Percentiles rank a stretch among this genome's conserved stretches.
Conservation (phyloP, 192 early-diverging fungal species). For the Coemansia sp. region DNA sequence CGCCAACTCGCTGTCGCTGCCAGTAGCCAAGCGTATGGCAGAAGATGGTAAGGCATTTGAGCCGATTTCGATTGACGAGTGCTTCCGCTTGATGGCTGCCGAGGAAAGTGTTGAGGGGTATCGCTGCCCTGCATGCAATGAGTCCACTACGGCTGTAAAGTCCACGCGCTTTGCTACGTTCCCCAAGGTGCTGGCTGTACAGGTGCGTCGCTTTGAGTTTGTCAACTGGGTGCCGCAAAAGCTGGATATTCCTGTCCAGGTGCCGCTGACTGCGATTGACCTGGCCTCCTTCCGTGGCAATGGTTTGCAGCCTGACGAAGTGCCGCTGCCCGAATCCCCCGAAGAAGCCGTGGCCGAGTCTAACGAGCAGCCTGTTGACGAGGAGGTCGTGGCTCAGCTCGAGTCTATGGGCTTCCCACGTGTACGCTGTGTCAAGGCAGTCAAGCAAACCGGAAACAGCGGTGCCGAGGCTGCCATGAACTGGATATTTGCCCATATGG, state of each 20-base stretch:
- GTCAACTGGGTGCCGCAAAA: slow-evolving; percentile 80
- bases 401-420: slow-evolving; percentile 92
- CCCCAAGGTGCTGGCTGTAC: slow-evolving; percentile 69
- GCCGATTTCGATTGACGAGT: slow-evolving; percentile 61
- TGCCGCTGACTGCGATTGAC: slow-evolving; percentile 56
- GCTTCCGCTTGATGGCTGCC: slow-evolving; percentile 60
- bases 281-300: slow-evolving; percentile 69
- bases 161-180: slow-evolving; percentile 71
- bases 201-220: slow-evolving; percentile 68
- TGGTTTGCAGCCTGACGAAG: slow-evolving; percentile 69
- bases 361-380: slow-evolving; percentile 57
- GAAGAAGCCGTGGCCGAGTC: slow-evolving; percentile 8
- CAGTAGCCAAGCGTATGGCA: slow-evolving; percentile 61
- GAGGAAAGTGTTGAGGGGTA: slow-evolving; percentile 61
- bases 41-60: slow-evolving; percentile 11
- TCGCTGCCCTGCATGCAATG: slow-evolving; percentile 61
- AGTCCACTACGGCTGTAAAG: slow-evolving; percentile 60
- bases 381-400: slow-evolving; percentile 70
- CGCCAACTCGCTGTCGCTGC: slow-evolving; percentile 60
- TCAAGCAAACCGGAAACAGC: slow-evolving; percentile 73
- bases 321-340: slow-evolving; percentile 66
- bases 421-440: slow-evolving; percentile 76
- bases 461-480: slow-evolving; percentile 85
- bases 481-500: slow-evolving; percentile 97
- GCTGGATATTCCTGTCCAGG: slow-evolving; percentile 59